Conservation (phyloP, 2,329 filamentous ascomycete species). For the Aspergillus floridensis region DNA sequence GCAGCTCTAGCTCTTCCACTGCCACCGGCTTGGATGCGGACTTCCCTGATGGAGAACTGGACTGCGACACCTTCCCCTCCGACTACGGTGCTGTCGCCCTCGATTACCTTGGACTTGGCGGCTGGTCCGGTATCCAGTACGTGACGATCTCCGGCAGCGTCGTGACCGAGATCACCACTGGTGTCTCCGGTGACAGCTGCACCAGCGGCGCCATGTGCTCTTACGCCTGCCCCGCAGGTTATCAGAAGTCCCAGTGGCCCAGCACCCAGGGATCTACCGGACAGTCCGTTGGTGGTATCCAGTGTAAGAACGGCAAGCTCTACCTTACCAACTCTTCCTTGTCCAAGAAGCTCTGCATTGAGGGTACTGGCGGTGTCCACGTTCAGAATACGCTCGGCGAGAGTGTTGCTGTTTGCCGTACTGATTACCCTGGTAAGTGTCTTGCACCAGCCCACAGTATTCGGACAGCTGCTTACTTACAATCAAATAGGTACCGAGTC, state of each 20-base stretch:
- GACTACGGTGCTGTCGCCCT: constrained; percentile 75
- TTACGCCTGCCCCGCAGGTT: constrained; percentile 87
- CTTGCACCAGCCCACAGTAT: background rate
- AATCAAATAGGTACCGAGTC: constrained; percentile 62
- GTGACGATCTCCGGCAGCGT: constrained; percentile 51
- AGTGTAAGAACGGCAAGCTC: constrained; percentile 71
- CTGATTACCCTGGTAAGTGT: constrained; percentile 79
- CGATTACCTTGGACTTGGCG: constrained; percentile 65
- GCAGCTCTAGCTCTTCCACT: constrained; percentile 26
- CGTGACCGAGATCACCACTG: constrained; percentile 66
- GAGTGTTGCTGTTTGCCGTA: constrained; percentile 78
- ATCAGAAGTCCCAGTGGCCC: constrained; percentile 92
- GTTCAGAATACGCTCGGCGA: constrained; percentile 71
- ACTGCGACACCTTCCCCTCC: constrained; percentile 72
- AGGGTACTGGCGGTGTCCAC: constrained; percentile 66
- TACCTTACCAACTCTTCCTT: constrained; percentile 68
- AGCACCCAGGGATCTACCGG: constrained; percentile 70
- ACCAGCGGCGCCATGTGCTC: constrained; percentile 72
- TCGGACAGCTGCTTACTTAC: background rate
- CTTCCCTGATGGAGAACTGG: constrained; percentile 73
- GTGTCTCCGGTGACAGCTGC: constrained; percentile 61
- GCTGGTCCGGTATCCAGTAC: constrained; percentile 78
- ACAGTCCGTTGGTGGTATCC: constrained; percentile 84
- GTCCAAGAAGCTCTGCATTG: constrained; percentile 69
- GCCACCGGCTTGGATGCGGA: constrained; percentile 59